These are phyloP conservation scores for Vanrija sp. DNA, from an alignment of 1,284 basidiomycete genomes.

Conservation along the genomic window DNA sequence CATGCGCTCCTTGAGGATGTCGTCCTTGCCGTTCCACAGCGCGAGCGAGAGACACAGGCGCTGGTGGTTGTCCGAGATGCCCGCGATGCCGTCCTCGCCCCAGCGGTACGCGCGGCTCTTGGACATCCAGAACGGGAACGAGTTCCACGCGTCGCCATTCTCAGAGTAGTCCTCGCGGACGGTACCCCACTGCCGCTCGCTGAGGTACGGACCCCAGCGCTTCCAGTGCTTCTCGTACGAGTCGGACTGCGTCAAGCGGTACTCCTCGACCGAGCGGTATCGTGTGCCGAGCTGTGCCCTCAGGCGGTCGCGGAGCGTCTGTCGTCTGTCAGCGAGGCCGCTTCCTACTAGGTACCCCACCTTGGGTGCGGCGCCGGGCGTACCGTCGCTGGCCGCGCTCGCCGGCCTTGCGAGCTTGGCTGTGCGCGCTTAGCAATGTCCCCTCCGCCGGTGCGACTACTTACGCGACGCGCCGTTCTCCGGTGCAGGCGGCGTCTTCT, in stretches of 20 bases:
- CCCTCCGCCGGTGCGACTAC: neutral
- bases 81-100: slow-evolving; percentile 97
- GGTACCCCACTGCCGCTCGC: slow-evolving; percentile 97
- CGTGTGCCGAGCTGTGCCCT: slow-evolving; percentile 36
- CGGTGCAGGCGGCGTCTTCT: neutral
- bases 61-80: slow-evolving; percentile 94
- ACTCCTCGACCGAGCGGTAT: slow-evolving; percentile 48
- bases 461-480: neutral
- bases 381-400: slow-evolving; percentile 30
- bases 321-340: neutral
- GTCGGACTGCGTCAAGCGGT: slow-evolving; percentile 62
- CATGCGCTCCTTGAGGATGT: slow-evolving; percentile 91
- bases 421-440: neutral
- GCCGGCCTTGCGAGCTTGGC: slow-evolving; percentile 15
- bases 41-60: slow-evolving; percentile 84
- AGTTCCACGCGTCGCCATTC: slow-evolving; percentile 95
- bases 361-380: slow-evolving; percentile 24
- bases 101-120: slow-evolving; percentile 93
- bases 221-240: slow-evolving; percentile 82
- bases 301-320: slow-evolving; percentile 46
- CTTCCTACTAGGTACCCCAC: neutral
- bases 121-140: slow-evolving; percentile 94
- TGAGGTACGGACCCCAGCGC: slow-evolving; percentile 95
- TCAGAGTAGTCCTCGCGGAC: slow-evolving; percentile 97
- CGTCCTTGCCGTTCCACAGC: slow-evolving; percentile 92